Conservation (phyloP, 345 rosid genomes). For the Lepidium africanum region DNA sequence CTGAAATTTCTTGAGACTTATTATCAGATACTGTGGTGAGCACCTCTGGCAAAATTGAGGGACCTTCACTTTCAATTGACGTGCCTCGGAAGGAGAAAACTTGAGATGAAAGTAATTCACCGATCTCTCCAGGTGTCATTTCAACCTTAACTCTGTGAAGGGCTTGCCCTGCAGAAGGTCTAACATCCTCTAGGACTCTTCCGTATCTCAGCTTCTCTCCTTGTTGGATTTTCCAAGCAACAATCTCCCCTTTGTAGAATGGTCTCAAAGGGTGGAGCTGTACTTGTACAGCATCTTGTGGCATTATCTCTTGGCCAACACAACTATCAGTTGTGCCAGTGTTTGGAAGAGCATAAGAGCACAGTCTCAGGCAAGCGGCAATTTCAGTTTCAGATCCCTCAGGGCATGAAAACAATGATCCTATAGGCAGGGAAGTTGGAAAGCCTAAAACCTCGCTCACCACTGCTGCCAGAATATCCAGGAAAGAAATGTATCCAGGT, state of each 20-base stretch:
- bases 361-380: constrained; percentile 46
- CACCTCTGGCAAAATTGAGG: constrained; percentile 32
- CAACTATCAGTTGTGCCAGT: constrained; percentile 35
- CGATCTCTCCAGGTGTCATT: constrained; percentile 50
- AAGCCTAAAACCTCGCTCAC: constrained; percentile 77
- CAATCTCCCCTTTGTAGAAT: constrained; percentile 85
- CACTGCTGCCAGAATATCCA: constrained; percentile 69
- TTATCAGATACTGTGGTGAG: constrained; percentile 21
- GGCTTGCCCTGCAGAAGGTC: constrained; percentile 89
- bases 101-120: constrained; percentile 75
- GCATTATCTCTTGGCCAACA: constrained; percentile 66
- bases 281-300: constrained; percentile 78
- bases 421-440: constrained; percentile 61
- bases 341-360: constrained; percentile 45
- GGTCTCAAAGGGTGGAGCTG: constrained; percentile 93
- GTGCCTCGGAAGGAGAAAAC: constrained; percentile 85
- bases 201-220: constrained; percentile 91
- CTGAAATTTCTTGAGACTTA: constrained; percentile 29
- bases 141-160: constrained; percentile 84
- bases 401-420: constrained; percentile 68
- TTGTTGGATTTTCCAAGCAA: constrained; percentile 73
- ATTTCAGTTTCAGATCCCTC: constrained; percentile 67
- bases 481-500: constrained; percentile 59
- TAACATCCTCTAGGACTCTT: constrained; percentile 82
- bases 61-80: constrained; percentile 40